Base-by-base conservation (phyloP, 2,329 filamentous ascomycete genomes). In the Penicillium sp. region DNA sequence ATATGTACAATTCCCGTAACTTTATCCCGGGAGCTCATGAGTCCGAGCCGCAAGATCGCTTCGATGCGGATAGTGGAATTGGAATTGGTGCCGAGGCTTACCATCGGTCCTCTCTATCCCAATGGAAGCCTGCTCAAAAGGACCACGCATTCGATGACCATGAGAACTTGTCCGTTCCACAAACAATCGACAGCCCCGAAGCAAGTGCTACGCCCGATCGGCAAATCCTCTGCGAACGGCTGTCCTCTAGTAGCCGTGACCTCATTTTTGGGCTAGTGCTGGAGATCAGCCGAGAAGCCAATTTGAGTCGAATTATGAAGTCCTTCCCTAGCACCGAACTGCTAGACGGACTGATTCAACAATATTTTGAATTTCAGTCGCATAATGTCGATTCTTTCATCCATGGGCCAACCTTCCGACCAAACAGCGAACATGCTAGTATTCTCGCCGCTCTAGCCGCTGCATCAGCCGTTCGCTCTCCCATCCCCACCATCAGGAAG, bases 221-320 rank as follows among this genome's bases (percentile, higher is more conserved):
- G 8, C 65, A 70, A 42, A 65, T 68, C 8, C 60, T 73, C 1
- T 68, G 65, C 1, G 72, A 74, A 26, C 63, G 66, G 1, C 54
- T 75, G 3, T 68, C 70, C 2, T 56, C 68, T 2, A 68, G 67
- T 10, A 81, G 79, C 22, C 83, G 88, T 3, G 89, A 92, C 72
- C 83, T 83, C 51, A 83, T 91, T 1, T 78, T 92, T 59, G 87
- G 85, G 12, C 82, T 91, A 61, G 84, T 91, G 1, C 77, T 91
- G 38, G 81, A 83, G 54, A 86, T 84, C 4, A 88, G 85, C 67
- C 65, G 76, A 77, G 68, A 84, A 75, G 76, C 83, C 75, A 75
- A 83, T 72, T 62, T 83, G 80, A 54, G 84, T 86, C 22, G 85
- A 83, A 19, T 84, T 82, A 75, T 79, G 17, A 73, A 77, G 4